A percentile compares a stretch with the other conserved stretches of the same genome.
phyloP scores from a whole-genome alignment of 805 yeast genomes.

The Cyberlindnera mississippiensis region DNA sequence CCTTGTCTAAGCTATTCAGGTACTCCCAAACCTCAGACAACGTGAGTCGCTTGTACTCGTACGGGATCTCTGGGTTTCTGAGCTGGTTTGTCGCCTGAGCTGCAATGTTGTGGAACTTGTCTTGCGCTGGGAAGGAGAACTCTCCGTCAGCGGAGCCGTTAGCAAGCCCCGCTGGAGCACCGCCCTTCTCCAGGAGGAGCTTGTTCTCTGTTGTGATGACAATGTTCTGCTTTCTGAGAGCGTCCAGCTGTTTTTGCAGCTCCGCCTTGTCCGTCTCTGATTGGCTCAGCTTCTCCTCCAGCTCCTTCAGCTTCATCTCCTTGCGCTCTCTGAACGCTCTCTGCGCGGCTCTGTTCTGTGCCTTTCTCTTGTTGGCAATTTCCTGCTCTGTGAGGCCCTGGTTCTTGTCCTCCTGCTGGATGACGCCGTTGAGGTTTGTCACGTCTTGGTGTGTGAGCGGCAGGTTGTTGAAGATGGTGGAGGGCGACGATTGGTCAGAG shows the following conservation, averaged over 20 bases:
- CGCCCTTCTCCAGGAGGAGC: conserved; percentile 37
- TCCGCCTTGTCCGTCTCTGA: conserved; percentile 53
- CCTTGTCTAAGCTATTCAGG: conserved; percentile 43
- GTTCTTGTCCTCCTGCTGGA: conserved; percentile 5
- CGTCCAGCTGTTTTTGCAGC: conserved; percentile 46
- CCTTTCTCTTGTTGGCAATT: conserved; percentile 55
- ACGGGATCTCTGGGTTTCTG: conserved; percentile 25
- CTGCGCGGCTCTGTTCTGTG: conserved; percentile 85
- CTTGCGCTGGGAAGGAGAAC: conserved; percentile 30
- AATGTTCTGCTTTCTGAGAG: conserved; percentile 49
- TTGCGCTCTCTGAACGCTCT: conserved; percentile 82
- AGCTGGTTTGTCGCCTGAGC: conserved; percentile 15
- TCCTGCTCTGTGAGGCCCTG: conserved; percentile 31
- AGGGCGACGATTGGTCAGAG: conserved; percentile 24
- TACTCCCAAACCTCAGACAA: conserved; percentile 85
- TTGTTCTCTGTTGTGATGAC: conserved; percentile 62
- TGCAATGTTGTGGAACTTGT: conserved; percentile 13
- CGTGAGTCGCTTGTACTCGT: conserved; percentile 48
- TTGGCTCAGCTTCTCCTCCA: conserved; percentile 52
- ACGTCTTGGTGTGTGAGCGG: conserved; percentile 14
- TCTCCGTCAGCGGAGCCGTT: conserved; percentile 4
- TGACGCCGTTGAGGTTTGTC: conserved; percentile 3
- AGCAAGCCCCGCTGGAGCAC: conserved; percentile 1
- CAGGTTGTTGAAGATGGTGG: conserved; percentile 10
- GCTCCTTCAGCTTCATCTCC: conserved; percentile 65